Evolutionary conservation across 2,329 filamentous ascomycete species (phyloP).

Genomic region (Fusarium sp.): DNA sequence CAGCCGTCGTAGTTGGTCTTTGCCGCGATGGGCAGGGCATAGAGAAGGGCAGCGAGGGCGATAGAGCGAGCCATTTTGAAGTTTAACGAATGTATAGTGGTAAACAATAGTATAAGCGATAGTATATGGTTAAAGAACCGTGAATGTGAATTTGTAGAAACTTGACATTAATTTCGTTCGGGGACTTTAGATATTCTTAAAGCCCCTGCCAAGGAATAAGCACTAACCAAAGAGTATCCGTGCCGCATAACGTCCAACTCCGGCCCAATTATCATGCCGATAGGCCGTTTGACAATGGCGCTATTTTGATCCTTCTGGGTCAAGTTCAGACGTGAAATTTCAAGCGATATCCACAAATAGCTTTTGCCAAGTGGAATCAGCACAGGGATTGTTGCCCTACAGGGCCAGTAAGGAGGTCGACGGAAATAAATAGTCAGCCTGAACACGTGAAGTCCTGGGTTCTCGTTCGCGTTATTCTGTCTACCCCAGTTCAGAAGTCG

Average conservation of each 20-base stretch:
- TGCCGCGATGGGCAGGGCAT: neutral
- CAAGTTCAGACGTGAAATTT: neutral
- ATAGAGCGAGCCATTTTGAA: conserved; percentile 2
- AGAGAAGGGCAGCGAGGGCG: conserved; percentile 2
- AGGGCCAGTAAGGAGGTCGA: neutral
- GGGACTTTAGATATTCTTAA: neutral
- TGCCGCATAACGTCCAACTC: neutral
- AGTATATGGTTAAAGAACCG: neutral
- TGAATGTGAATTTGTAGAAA: neutral
- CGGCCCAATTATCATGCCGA: neutral
- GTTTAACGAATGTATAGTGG: neutral
- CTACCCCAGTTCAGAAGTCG: neutral
- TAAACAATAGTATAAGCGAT: neutral
- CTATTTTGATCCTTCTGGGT: conserved; percentile 1
- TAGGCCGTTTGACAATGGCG: neutral
- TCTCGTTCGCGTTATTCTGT: neutral
- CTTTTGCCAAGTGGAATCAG: neutral
- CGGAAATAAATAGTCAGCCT: neutral
- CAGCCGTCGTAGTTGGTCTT: neutral
- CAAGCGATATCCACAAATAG: neutral
- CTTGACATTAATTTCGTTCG: neutral
- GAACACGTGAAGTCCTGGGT: fast-evolving
- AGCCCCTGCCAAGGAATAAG: conserved; percentile 5
- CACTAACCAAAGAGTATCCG: neutral
- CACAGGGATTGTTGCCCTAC: neutral